Evolutionary conservation across 352 stramenopile genomes (phyloP), one percentile per base, ranked within the genome.

Genomic region (Plasmopara muralis): DNA sequence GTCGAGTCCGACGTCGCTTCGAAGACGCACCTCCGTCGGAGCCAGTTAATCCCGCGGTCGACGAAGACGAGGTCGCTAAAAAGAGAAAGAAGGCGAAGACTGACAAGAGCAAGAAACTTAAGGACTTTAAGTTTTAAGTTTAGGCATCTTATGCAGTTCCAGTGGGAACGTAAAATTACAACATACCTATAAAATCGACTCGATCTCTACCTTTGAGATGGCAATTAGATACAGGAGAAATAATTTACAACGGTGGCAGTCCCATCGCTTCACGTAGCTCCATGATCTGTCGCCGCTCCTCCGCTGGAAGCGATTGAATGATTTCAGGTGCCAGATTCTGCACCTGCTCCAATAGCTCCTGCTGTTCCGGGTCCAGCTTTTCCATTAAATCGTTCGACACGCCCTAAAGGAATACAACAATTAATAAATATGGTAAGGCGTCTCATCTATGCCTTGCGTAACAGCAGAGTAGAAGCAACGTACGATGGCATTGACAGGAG

Each of bases 61-160:
- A 86, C 35, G 71, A 82, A 33, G 72, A 84, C 18, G 73, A 85
- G 35, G 64, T 60, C 3, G 57, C 68, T 28, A 77, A 73, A 50
- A 86, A 86, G 66, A 87, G 85, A 55, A 87, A 87, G 59, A 83
- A 79, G 55, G 59, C 59, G 47, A 87, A 89, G 68, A 78, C 65
- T 4, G 74, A 89, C 45, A 86, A 89, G 66, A 77, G 70, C 64
- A 87, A 87, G 65, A 87, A 87, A 55, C 74, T 82, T 64, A 90
- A 90, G 62, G 77, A 88, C 50, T 91, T 88, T 53, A 91, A 91
- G 64, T 91, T 91, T 60, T 91, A 84, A 60, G 50, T 55, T 43
- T 42, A 57, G 43, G 50, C 60, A 64, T 53, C 46, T 46, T 16
- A 9, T 54, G 46, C 43, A 55, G 62, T 66, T 35, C 10, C 4